Percentiles rank a stretch among this genome's conserved stretches.
phyloP scores from a whole-genome alignment of 371 early-diverging fungal genomes.

The Zopfochytrium polystomum region DNA sequence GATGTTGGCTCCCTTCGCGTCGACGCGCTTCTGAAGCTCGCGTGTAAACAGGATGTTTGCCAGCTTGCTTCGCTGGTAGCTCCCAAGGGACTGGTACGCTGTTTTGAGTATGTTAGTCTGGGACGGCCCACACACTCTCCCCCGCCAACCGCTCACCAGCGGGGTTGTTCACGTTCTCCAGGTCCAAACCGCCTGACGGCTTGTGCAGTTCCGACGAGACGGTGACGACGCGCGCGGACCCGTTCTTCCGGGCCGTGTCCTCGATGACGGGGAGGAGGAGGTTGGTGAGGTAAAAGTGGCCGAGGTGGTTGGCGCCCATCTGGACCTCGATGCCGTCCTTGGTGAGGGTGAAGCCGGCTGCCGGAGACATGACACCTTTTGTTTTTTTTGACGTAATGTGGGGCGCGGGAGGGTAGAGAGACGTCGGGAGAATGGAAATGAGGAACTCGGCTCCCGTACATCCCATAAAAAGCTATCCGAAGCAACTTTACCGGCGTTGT shows the following conservation, averaged over 20 bases:
- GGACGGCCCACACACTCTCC: background rate
- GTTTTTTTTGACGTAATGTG: too few relatives aligned
- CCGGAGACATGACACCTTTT: conserved; percentile 67
- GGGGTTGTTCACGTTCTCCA: conserved; percentile 29
- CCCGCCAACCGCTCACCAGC: background rate
- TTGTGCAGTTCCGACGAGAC: conserved; percentile 42
- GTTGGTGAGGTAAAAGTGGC: conserved; percentile 30
- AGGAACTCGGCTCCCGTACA: conserved; percentile 48
- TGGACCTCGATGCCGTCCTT: conserved; percentile 75
- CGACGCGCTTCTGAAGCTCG: too few relatives aligned
- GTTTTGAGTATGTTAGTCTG: too few relatives aligned
- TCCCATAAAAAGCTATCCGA: too few relatives aligned
- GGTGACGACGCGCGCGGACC: conserved; percentile 34
- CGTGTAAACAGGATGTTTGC: too few relatives aligned
- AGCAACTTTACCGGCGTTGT: conserved; percentile 38
- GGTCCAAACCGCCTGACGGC: conserved; percentile 28
- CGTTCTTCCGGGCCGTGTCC: conserved; percentile 13
- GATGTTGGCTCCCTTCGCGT: conserved; percentile 20
- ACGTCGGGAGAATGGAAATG: conserved; percentile 36
- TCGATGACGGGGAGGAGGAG: conserved; percentile 26
- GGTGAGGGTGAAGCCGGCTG: conserved; percentile 51
- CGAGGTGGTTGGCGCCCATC: conserved; percentile 34
- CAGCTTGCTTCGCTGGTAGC: too few relatives aligned
- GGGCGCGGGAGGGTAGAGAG: too few relatives aligned
- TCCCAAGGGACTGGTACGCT: too few relatives aligned